Conservation (phyloP, 2,329 filamentous ascomycete genomes). For the Grosmannia huntii region DNA sequence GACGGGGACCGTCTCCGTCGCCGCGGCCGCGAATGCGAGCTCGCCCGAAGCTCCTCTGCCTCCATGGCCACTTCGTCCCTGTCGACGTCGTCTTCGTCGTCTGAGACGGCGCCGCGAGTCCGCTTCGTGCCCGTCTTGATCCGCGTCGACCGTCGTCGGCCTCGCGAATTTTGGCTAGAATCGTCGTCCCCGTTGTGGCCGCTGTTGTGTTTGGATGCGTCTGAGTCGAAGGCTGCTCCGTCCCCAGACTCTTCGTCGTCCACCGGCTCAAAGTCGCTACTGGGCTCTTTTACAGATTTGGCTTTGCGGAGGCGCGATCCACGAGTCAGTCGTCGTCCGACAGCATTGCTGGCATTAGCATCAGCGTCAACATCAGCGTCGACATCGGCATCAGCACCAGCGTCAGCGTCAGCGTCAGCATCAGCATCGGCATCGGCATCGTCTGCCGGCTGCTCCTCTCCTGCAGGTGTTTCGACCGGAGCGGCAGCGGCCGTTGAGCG, state of each 20-base stretch:
- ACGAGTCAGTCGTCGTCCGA: slow-evolving; percentile 31
- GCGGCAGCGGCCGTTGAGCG: slow-evolving; percentile 9
- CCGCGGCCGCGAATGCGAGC: slow-evolving; percentile 36
- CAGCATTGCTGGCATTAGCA: slow-evolving; percentile 4
- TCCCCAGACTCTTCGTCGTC: slow-evolving; percentile 49
- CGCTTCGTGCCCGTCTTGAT: slow-evolving; percentile 29
- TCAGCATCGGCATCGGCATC: slow-evolving; percentile 1
- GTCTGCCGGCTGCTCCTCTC: neutral
- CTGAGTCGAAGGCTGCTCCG: slow-evolving; percentile 29
- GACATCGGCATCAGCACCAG: neutral
- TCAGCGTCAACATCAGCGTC: slow-evolving; percentile 17
- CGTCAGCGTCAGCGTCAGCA: slow-evolving; percentile 13
- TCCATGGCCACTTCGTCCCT: slow-evolving; percentile 54
- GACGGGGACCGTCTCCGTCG: slow-evolving; percentile 39
- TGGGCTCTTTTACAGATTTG: slow-evolving; percentile 37
- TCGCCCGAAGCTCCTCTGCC: slow-evolving; percentile 45
- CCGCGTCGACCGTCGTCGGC: slow-evolving; percentile 26
- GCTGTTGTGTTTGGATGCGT: slow-evolving; percentile 13
- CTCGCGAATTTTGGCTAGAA: slow-evolving; percentile 37
- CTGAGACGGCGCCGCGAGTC: slow-evolving; percentile 37
- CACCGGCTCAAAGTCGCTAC: slow-evolving; percentile 48
- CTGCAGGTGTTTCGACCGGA: neutral
- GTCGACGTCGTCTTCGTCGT: slow-evolving; percentile 46
- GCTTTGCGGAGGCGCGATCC: slow-evolving; percentile 30
- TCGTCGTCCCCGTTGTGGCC: slow-evolving; percentile 22